These are phyloP conservation scores for Trypethelium eluteriae DNA, from an alignment of 495 filamentous ascomycete genomes.

Conservation along the genomic window DNA sequence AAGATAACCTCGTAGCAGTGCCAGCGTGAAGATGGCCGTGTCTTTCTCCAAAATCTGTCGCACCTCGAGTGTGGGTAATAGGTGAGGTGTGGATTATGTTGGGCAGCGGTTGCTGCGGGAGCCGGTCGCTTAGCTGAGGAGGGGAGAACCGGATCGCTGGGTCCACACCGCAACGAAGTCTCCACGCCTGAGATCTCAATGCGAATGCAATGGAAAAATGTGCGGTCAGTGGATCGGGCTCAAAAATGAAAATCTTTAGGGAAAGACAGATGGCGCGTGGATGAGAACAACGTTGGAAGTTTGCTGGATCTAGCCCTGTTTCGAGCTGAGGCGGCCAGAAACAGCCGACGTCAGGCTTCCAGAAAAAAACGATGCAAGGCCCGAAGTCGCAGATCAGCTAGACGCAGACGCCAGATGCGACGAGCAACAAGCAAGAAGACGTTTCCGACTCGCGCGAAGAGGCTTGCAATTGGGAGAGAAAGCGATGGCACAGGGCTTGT, in stretches of 20 bases:
- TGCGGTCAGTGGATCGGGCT: no score
- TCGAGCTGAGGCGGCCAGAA: not conserved
- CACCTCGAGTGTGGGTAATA: not conserved
- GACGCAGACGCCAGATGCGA: not conserved
- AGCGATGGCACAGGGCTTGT: not conserved
- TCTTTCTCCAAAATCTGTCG: not conserved
- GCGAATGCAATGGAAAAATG: not conserved
- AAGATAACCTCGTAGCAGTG: conserved; percentile 1
- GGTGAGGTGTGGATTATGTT: not conserved
- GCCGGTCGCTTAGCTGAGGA: not conserved
- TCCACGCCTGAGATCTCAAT: not conserved
- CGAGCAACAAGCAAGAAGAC: not conserved
- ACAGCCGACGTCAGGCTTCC: conserved; percentile 3
- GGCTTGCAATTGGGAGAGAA: not conserved
- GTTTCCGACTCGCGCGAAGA: not conserved
- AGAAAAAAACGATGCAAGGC: not conserved
- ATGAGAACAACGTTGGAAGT: not conserved
- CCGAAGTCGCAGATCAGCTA: not conserved
- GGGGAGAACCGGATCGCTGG: not conserved
- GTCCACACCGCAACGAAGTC: not conserved
- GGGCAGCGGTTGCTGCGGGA: conserved; percentile 5
- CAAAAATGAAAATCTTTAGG: not conserved
- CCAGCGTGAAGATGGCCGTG: not conserved
- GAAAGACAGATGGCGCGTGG: not conserved
- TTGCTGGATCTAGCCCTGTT: not conserved